Evolutionary conservation across 352 stramenopile genomes (phyloP), one percentile per base, ranked within the genome.

Genomic region (Pythium pectinolyticum): DNA sequence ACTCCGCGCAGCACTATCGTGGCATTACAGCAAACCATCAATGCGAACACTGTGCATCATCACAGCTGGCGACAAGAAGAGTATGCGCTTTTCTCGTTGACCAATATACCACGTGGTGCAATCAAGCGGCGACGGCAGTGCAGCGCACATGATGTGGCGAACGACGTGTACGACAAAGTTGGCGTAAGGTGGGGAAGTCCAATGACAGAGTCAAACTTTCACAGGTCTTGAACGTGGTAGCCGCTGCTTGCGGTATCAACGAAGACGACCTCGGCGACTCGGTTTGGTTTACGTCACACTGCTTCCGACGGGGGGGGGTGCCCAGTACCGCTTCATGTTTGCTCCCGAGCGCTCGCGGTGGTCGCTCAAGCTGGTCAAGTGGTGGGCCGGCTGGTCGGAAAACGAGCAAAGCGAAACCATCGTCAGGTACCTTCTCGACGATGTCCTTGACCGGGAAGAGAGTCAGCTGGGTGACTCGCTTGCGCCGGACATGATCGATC

Each of bases 341-440:
- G 32, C 51, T 32, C 51, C 60, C 0, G 41, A 59, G 40, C 19
- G 3, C 17, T 7, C 25, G 2, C 40, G 27, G 3, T 67, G 61
- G 52, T 67, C 61, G 1, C 46, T 67, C 1, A 67, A 67, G 61
- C 11, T 58, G 19, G 61, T 67, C 10, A 67, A 68, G 61, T 63
- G 53, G 52, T 62, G 40, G 61, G 52, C 14, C 2, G 45, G 61
- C 12, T 67, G 52, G 52, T 58, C 46, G 3, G 8, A 5, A 15
- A 63, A 67, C 37, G 35, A 57, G 19, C 61, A 59, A 28, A 62
- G 37, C 45, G 52, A 67, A 17, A 67, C 45, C 1, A 2, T 65
- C 9, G 46, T 59, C 0, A 32, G 45, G 0, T 67, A 62, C 20
- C 34, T 67, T 0, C 46, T 67, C 0, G 52, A 58, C 25, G 52